Base-by-base conservation (phyloP, 148 eudicot species). In the Polygonum aviculare region DNA sequence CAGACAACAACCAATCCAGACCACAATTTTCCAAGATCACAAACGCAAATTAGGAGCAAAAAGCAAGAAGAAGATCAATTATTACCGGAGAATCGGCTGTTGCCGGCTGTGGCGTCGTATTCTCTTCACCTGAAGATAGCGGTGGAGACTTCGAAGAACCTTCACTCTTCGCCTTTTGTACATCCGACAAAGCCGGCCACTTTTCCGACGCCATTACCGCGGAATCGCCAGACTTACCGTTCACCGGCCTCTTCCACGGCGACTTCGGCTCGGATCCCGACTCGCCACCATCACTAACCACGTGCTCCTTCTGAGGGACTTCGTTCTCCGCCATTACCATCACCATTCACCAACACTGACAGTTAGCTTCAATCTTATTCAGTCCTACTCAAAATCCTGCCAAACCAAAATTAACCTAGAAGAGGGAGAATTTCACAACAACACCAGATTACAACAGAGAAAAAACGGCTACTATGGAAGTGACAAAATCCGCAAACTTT, bases 111-210 rank as follows among this genome's bases (percentile, higher is more conserved):
- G 81, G 72, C 40, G 55, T 69, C 11, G 41, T 40, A n/a, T 76
- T 77, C 51, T 67, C 55, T 47, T 36, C 65, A 36, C 18, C 72
- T 21, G 54, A 10, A 14, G 77, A 15, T 0, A 21, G 77, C 10
- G n/a, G 72, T 18, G 65, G 75, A 44, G 79, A 39, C 70, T 77
- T 7, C 15, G 78, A 48, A 31, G 77, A 12, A 14, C 74, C 76
- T 22, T 79, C 76, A 55, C 39, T 75, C 84, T 80, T 86, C 8
- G 74, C 71, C 36, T 60, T 82, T 75, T 82, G 85, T 10, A 85
- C 81, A n/a, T 76, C 81, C 18, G 91, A 80, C 45, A 86, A 85
- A 8, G 86, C 79, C n/a, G 91, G 91, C 91, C 88, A 88, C 2
- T 84, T 82, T 50, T 80, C 87, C 2, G 88, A 74, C 4, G 45